Conservation (phyloP, 1,284 basidiomycete genomes). For the Limonomyces culmigenus region DNA sequence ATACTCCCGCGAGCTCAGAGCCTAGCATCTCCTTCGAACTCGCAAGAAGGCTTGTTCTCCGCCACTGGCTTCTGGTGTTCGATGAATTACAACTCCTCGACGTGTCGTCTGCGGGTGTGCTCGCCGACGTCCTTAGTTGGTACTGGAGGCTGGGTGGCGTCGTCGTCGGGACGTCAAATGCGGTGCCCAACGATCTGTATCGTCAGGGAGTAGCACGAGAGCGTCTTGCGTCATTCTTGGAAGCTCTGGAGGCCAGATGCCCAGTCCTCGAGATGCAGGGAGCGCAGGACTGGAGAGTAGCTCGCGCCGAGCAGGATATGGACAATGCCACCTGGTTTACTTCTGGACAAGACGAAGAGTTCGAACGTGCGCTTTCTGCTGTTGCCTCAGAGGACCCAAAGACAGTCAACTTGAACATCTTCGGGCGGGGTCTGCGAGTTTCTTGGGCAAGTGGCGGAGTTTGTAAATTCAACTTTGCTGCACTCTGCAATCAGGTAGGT, state of each 20-base stretch:
- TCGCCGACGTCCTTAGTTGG: slow-evolving; percentile 57
- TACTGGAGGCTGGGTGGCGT: slow-evolving; percentile 66
- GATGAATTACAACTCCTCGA: slow-evolving; percentile 64
- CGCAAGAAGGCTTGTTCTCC: slow-evolving; percentile 28
- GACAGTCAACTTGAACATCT: slow-evolving; percentile 10
- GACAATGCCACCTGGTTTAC: slow-evolving; percentile 18
- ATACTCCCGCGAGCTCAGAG: slow-evolving; percentile 18
- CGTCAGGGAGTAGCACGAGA: slow-evolving; percentile 52
- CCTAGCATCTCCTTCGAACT: slow-evolving; percentile 25
- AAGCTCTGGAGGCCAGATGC: slow-evolving; percentile 43
- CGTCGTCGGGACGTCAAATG: slow-evolving; percentile 36
- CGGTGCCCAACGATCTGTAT: slow-evolving; percentile 54
- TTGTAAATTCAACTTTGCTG: slow-evolving; percentile 37
- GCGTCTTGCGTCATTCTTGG: slow-evolving; percentile 45
- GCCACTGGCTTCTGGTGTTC: slow-evolving; percentile 44
- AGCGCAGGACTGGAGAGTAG: slow-evolving; percentile 24
- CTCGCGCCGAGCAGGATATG: slow-evolving; percentile 7
- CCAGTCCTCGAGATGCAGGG: slow-evolving; percentile 39
- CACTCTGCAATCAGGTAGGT: slow-evolving; percentile 41
- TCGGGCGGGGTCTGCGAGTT: slow-evolving; percentile 31
- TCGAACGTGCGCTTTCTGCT: no score
- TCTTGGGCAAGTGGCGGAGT: slow-evolving; percentile 27
- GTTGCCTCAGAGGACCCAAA: slow-evolving; percentile 1
- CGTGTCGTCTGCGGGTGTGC: slow-evolving; percentile 44
- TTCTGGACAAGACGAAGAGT: slow-evolving; percentile 10